Evolutionary conservation across 345 rosid species (phyloP).

Genomic region (Pistacia vera): DNA sequence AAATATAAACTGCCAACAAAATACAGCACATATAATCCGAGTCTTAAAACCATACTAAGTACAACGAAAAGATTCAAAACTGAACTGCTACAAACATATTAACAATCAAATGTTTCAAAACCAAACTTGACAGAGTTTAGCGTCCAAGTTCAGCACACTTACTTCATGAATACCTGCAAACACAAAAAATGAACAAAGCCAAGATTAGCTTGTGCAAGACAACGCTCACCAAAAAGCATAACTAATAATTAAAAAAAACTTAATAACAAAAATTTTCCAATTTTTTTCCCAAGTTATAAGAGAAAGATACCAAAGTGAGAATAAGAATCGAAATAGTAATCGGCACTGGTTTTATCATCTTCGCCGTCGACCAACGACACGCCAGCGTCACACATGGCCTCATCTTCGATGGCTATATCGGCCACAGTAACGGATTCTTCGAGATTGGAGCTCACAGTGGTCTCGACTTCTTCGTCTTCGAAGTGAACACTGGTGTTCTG

Average conservation of each 20-base stretch:
- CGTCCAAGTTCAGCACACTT: conserved; percentile 47
- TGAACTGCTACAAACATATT: too few relatives aligned
- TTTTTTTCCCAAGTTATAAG: not conserved
- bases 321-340: conserved; percentile 97
- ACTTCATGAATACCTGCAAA: conserved; percentile 99
- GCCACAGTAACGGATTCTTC: conserved; percentile 33
- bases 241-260: not conserved
- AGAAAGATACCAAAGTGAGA: conserved; percentile 84
- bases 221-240: not conserved
- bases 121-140: conserved; percentile 8
- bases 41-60: not conserved
- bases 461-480: conserved; percentile 48
- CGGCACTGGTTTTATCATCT: conserved; percentile 91
- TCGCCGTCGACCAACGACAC: conserved; percentile 35
- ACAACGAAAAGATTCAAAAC: too few relatives aligned
- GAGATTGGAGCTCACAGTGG: conserved; percentile 41
- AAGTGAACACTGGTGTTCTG: conserved; percentile 54
- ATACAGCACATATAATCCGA: not conserved
- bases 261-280: not conserved
- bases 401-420: conserved; percentile 47
- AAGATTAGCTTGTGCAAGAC: conserved; percentile 8
- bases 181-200: not conserved
- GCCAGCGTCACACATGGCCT: conserved; percentile 53
- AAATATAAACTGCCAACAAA: not conserved
- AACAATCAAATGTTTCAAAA: not conserved